Base-by-base conservation (phyloP, 1,284 basidiomycete species). In the Papiliotrema terrestris region DNA sequence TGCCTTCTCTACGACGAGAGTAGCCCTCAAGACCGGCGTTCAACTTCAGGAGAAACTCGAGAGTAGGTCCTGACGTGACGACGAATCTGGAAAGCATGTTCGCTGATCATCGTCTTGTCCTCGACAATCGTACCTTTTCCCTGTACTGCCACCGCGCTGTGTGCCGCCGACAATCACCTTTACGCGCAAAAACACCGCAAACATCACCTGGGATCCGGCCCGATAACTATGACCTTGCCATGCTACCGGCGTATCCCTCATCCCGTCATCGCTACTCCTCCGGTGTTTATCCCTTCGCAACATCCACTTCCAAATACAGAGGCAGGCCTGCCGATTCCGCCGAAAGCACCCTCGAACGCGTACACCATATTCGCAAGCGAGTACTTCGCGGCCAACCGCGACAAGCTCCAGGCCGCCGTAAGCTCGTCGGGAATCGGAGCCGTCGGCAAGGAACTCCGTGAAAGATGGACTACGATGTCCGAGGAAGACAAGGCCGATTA, bases 321-420 rank as follows among this genome's bases (percentile, higher is more conserved):
- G 47, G 54, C 62, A 57, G 37, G 45, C 14, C 51, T 65, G 8
- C 61, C 61, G 17, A 45, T 48, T 6, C 54, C 51, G 20, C 59
- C 64, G 45, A 57, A 60, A 46, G 53, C 46, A 2, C 58, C 66
- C 9, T 45, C 54, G 14, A 56, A 61, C 3, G 47, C 67, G 4
- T 74, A 67, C 62, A 56, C 57, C 6, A 52, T 62, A 46, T 73
- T 68, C 49, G 61, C 63, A 55, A 62, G 60, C 44, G 52, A 63
- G 8, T 60, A 52, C 43, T 59, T 51, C 35, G 19, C 53, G n/a
- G 32, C 43, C 6, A 53, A 57, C 46, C 55, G 58, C 41, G 45
- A 52, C 23, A 25, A 47, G 5, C 48, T 53, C 41, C n/a, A 46
- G 8, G 35, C 45, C 25, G 20, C 46, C n/a, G 49, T 42, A 13